These are phyloP conservation scores for Solioccasus polychromus DNA, from an alignment of 768 basidiomycete species.

Conservation along the genomic window DNA sequence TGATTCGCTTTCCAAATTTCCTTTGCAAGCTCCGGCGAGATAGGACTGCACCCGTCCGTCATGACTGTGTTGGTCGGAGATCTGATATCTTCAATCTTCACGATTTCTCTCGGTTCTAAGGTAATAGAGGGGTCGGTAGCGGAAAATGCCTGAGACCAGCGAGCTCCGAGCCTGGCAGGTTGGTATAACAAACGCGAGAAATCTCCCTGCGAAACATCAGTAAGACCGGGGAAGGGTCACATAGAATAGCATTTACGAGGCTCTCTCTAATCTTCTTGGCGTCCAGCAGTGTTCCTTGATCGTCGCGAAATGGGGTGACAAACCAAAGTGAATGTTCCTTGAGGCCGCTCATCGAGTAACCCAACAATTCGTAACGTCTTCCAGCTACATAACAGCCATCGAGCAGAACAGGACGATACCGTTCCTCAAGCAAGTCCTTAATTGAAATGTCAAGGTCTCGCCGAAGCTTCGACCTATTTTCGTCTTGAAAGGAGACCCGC, in stretches of 20 bases:
- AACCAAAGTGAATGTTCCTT: slow-evolving; percentile 50
- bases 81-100: slow-evolving; percentile 26
- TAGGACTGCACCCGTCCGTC: slow-evolving; percentile 52
- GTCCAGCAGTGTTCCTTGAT: slow-evolving; percentile 20
- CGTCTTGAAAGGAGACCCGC: slow-evolving; percentile 48
- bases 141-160: slow-evolving; percentile 54
- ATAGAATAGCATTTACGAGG: slow-evolving; percentile 26
- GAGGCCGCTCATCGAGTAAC: slow-evolving; percentile 53
- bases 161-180: slow-evolving; percentile 50
- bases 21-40: slow-evolving; percentile 37
- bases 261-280: slow-evolving; percentile 30
- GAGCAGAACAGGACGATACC: slow-evolving; percentile 35
- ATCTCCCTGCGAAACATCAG: slow-evolving; percentile 34
- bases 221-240: background rate
- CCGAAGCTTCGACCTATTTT: slow-evolving; percentile 38
- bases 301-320: slow-evolving; percentile 39
- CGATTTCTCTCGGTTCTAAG: slow-evolving; percentile 36
- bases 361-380: slow-evolving; percentile 44
- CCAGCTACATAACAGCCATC: slow-evolving; percentile 41
- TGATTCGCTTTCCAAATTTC: slow-evolving; percentile 38
- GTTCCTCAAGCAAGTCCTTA: slow-evolving; percentile 27
- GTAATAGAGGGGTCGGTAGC: slow-evolving; percentile 46
- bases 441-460: slow-evolving; percentile 33
- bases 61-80: slow-evolving; percentile 34
- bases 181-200: slow-evolving; percentile 35